A percentile compares a stretch with the other conserved stretches of the same genome.
Evolutionary conservation across 2,329 filamentous ascomycete genomes (phyloP).

Genomic region (Alternaria novae-zelandiae): DNA sequence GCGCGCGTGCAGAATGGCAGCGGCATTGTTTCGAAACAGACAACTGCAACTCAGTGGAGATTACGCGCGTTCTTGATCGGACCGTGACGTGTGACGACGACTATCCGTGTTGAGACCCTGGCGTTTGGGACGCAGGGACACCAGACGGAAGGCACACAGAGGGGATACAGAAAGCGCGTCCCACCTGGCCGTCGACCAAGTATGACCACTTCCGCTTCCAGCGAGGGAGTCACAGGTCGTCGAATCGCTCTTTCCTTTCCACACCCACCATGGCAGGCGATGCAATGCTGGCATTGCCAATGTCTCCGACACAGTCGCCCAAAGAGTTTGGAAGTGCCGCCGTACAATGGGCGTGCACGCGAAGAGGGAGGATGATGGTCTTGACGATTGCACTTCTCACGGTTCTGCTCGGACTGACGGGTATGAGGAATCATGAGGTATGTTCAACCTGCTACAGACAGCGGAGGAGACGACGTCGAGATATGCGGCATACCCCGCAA

Average conservation of each 20-base stretch:
- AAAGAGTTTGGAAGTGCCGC: conserved; percentile 34
- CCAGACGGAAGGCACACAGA: neutral
- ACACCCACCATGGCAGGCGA: conserved; percentile 29
- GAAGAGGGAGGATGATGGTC: conserved; percentile 38
- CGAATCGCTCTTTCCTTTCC: neutral
- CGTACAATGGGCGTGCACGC: conserved; percentile 36
- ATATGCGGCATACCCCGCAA: neutral
- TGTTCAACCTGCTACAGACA: neutral
- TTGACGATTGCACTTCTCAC: conserved; percentile 26
- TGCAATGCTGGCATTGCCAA: conserved; percentile 29
- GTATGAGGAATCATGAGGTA: conserved; percentile 29
- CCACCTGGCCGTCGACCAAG: neutral
- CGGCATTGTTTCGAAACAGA: neutral
- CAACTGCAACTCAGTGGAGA: neutral
- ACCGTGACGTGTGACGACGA: conserved; percentile 10
- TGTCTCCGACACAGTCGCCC: conserved; percentile 34
- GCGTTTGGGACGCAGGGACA: neutral
- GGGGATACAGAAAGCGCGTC: neutral
- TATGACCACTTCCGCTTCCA: neutral
- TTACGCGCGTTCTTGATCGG: conserved; percentile 12
- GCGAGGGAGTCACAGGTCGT: neutral
- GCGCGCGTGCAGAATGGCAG: neutral
- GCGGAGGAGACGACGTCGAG: neutral
- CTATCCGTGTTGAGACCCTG: neutral
- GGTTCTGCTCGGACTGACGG: conserved; percentile 27